These are phyloP conservation scores for Ustilaginoidea virens DNA, from an alignment of 2,329 filamentous ascomycete species.

Conservation along the genomic window DNA sequence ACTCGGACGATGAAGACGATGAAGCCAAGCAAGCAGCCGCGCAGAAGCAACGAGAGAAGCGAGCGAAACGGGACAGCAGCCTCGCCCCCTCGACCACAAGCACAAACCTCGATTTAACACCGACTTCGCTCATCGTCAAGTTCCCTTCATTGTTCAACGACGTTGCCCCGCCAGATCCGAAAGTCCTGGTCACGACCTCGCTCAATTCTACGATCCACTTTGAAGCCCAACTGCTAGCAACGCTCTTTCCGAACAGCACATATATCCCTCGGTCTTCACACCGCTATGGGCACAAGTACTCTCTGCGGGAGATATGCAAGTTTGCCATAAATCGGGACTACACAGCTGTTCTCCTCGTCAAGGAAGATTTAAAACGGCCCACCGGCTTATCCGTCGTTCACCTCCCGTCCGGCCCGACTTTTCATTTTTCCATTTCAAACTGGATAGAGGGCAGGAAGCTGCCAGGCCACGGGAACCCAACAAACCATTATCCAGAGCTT, in stretches of 20 bases:
- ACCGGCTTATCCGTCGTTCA: conserved; percentile 73
- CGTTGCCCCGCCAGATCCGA: conserved; percentile 47
- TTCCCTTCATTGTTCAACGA: conserved; percentile 49
- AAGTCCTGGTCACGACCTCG: conserved; percentile 83
- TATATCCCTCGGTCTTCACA: conserved; percentile 82
- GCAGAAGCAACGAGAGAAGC: conserved; percentile 28
- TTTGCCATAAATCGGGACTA: conserved; percentile 74
- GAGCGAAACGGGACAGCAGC: conserved; percentile 32
- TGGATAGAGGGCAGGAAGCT: conserved; percentile 82
- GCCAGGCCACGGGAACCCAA: conserved; percentile 76
- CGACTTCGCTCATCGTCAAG: conserved; percentile 41
- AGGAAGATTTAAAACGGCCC: conserved; percentile 78
- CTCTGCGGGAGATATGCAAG: conserved; percentile 72
- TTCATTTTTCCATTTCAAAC: conserved; percentile 82
- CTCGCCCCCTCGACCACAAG: conserved; percentile 43
- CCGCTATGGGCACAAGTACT: conserved; percentile 79
- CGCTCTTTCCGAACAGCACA: conserved; percentile 70
- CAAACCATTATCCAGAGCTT: conserved; percentile 81
- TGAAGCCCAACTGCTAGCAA: conserved; percentile 63
- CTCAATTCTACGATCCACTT: conserved; percentile 79
- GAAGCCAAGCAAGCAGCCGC: conserved; percentile 26
- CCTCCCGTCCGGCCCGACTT: conserved; percentile 72
- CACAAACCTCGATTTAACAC: conserved; percentile 48
- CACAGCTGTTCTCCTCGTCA: conserved; percentile 70
- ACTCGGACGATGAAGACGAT: conserved; percentile 40